Base-by-base conservation (phyloP, 805 yeast species). In the Metschnikowia proteae region DNA sequence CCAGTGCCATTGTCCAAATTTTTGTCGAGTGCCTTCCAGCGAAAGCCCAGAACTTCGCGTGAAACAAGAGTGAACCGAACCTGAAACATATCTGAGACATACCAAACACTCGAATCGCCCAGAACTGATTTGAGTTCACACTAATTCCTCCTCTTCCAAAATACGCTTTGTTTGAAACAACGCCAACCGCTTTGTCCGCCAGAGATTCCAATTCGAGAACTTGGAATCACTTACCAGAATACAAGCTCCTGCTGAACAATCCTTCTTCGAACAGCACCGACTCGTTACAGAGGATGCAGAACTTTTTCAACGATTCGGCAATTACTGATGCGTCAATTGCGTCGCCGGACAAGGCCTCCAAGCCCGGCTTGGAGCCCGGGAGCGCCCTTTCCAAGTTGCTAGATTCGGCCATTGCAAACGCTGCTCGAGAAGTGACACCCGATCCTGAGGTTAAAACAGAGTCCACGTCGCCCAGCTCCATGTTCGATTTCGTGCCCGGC, bases 341-440 rank as follows among this genome's bases (percentile, higher is more conserved):
- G 7, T 29, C 40, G 3, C 55, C 56, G n/a, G 13, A 38, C 11
- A 13, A 6, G 38, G 8, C 6, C 17, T 23, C 30, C n/a, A 40
- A 39, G 17, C 10, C 38, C 28, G 32, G 41, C 27, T 53, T 63
- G 46, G 68, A 63, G 40, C 67, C 73, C 3, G 67, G 69, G 17
- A 65, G 60, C 45, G 76, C 71, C 5, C 67, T 74, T 36, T 68
- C 76, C 22, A 67, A 66, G 52, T 60, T 74, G 37, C 63, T 74
- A 41, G 78, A 74, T 53, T 68, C 74, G 6, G 79, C 79, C 13
- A 71, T 74, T 56, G 75, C 76, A 28, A 70, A 74, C 32, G 78
- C 79, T 10, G 78, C 78, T 33, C 70, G 67, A 43, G 78, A 74
- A 47, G 55, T 67, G 17, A 67, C 74, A 4, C 76, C 76, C 6